Evolutionary conservation across 768 basidiomycete genomes (phyloP).

Genomic region (Tulasnella calospora): DNA sequence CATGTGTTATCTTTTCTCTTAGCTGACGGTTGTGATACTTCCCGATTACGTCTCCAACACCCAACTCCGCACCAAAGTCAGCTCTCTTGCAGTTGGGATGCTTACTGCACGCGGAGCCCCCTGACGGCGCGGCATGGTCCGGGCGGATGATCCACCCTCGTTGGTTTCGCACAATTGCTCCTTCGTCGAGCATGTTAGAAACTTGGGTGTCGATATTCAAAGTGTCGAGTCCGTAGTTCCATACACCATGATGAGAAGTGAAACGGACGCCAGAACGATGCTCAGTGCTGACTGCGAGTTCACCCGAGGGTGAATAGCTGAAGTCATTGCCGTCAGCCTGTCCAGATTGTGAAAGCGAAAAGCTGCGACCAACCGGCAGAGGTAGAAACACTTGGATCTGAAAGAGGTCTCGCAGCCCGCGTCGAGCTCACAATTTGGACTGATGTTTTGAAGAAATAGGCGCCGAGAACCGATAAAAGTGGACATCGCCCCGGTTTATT

Average conservation of each 20-base stretch:
- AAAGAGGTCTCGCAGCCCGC: no score
- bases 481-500: no score
- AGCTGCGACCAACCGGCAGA: no score
- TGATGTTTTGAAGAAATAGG: background rate
- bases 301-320: background rate
- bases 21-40: constrained; percentile 9
- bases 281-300: background rate
- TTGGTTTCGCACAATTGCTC: background rate
- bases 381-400: no score
- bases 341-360: background rate
- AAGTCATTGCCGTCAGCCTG: background rate
- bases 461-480: no score
- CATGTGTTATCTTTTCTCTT: background rate
- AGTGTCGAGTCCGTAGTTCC: background rate
- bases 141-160: background rate
- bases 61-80: constrained; percentile 60
- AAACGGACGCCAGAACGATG: background rate
- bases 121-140: background rate
- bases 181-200: background rate
- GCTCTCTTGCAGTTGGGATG: constrained; percentile 69
- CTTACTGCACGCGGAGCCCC: constrained; percentile 34
- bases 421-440: no score
- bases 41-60: constrained; percentile 62
- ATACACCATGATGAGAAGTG: background rate
- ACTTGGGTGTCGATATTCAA: background rate